Conservation (phyloP, 305 asterid genomes). For the Fraxinus greggii region DNA sequence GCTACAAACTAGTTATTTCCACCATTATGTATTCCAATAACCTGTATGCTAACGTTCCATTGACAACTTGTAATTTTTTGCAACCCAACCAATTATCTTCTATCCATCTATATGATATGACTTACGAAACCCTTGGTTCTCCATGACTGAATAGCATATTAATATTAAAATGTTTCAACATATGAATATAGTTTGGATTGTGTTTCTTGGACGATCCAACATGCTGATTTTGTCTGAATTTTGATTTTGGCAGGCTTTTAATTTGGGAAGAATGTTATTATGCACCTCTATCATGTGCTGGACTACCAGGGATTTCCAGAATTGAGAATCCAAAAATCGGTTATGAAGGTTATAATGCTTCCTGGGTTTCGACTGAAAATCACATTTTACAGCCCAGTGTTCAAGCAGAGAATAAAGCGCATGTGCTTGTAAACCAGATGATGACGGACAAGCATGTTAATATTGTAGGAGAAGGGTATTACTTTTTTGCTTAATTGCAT, state of each 20-base stretch:
- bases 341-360: constrained; percentile 35
- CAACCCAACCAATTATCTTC: not conserved
- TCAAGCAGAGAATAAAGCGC: constrained; percentile 43
- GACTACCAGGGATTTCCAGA: constrained; percentile 30
- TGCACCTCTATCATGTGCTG: constrained; percentile 33
- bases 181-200: not conserved
- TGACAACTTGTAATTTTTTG: not conserved
- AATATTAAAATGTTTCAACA: not conserved
- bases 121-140: not conserved
- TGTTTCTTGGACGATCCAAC: constrained; percentile 9
- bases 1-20: not conserved
- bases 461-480: constrained; percentile 70
- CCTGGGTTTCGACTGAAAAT: constrained; percentile 35
- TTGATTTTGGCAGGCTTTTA: constrained; percentile 51
- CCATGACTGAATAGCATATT: not conserved
- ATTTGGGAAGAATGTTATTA: constrained; percentile 74
- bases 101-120: not conserved
- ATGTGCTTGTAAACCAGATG: constrained; percentile 59
- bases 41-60: not conserved
- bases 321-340: constrained; percentile 27
- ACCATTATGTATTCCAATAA: not conserved
- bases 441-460: constrained; percentile 60
- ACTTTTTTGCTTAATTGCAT: constrained; percentile 2
- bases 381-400: constrained; percentile 28
- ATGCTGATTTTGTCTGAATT: constrained; percentile 15